Evolutionary conservation across 2,329 filamentous ascomycete species (phyloP).

Genomic region (Nemania sp.): DNA sequence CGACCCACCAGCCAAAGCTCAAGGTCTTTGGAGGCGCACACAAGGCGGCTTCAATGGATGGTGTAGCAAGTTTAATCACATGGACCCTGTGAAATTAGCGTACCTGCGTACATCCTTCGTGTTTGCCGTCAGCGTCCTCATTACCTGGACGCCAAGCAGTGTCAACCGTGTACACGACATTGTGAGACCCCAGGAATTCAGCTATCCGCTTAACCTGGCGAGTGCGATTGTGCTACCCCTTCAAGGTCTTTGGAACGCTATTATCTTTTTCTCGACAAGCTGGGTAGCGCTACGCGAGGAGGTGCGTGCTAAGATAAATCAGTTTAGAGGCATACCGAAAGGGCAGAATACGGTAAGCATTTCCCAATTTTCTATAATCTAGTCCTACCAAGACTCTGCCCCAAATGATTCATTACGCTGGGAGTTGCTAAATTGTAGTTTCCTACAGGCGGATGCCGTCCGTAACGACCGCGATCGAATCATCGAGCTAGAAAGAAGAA

Average conservation of each 20-base stretch:
- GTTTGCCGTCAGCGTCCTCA: conserved; percentile 70
- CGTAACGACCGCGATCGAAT: conserved; percentile 47
- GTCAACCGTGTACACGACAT: conserved; percentile 80
- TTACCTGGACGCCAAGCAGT: conserved; percentile 75
- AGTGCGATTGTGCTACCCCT: conserved; percentile 79
- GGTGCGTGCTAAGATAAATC: conserved; percentile 38
- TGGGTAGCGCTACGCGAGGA: conserved; percentile 57
- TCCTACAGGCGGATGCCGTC: conserved; percentile 43
- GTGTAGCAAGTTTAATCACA: conserved; percentile 52
- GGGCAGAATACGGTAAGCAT: conserved; percentile 39
- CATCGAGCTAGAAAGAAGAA: conserved; percentile 44
- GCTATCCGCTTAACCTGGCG: conserved; percentile 75
- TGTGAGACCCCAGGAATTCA: conserved; percentile 62
- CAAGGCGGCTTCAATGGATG: conserved; percentile 43
- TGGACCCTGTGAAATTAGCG: conserved; percentile 70
- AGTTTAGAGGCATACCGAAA: conserved; percentile 45
- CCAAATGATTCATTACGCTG: background rate
- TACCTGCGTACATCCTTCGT: conserved; percentile 72
- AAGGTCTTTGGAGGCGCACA: conserved; percentile 35
- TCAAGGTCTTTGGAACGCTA: conserved; percentile 83
- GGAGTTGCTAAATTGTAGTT: background rate
- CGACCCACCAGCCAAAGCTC: conserved; percentile 40
- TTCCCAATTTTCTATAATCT: background rate
- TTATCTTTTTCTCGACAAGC: conserved; percentile 80
- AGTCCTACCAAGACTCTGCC: background rate